Evolutionary conservation across 495 filamentous ascomycete species (phyloP).

Genomic region (Sporormia fimetaria): DNA sequence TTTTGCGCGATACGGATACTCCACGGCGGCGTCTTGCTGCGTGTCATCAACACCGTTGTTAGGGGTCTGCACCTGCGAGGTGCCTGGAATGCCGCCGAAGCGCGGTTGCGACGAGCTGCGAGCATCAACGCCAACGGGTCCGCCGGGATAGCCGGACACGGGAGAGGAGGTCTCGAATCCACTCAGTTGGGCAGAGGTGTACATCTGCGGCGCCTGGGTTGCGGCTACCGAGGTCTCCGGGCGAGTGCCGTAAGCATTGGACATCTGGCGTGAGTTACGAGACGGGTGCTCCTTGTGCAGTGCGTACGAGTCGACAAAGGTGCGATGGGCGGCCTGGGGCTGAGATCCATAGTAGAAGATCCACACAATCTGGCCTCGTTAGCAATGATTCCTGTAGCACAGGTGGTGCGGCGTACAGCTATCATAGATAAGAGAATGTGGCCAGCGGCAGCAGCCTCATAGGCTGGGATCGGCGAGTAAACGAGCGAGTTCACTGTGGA

Average conservation of each 20-base stretch:
- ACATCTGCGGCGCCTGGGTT: conserved; percentile 78
- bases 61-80: conserved; percentile 17
- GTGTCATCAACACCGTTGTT: conserved; percentile 14
- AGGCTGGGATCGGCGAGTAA: conserved; percentile 54
- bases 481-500: conserved; percentile 73
- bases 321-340: conserved; percentile 74
- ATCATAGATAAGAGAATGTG: conserved; percentile 96
- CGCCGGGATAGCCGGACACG: conserved; percentile 65
- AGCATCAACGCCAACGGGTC: conserved; percentile 45
- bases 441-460: conserved; percentile 81
- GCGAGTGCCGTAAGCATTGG: conserved; percentile 47
- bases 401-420: conserved; percentile 47
- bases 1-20: conserved; percentile 95
- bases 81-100: conserved; percentile 35
- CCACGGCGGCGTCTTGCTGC: conserved; percentile 45
- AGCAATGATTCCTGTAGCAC: neutral
- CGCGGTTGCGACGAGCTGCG: conserved; percentile 48
- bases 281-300: conserved; percentile 63
- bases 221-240: conserved; percentile 73
- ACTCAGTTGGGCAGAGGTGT: conserved; percentile 85
- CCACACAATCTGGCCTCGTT: conserved; percentile 68
- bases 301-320: conserved; percentile 92
- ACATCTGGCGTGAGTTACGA: conserved; percentile 50
- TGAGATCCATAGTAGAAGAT: conserved; percentile 97
- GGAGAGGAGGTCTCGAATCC: conserved; percentile 95